Base-by-base conservation (phyloP, 2,329 filamentous ascomycete species). In the Chaetomiaceae sp. region DNA sequence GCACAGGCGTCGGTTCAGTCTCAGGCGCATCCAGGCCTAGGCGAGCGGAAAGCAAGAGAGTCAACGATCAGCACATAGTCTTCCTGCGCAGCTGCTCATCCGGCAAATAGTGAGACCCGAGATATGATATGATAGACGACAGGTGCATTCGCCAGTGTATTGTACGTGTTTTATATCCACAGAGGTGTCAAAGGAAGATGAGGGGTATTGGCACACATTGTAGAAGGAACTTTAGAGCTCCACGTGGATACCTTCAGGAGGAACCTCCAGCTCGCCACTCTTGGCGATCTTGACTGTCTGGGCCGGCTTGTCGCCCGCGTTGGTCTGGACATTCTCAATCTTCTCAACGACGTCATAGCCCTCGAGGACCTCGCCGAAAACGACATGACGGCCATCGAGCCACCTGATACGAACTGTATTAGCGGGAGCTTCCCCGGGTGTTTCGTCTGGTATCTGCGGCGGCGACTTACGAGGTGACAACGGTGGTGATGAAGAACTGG, bases 401-500 rank as follows among this genome's bases (percentile, higher is more conserved):
- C 89, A 92, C 55, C 83, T 86, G 56, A 21, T 9, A 33, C 6
- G 31, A 4, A 7, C 12, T 17, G 33, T 60, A 46, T 53, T 38
- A 53, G 51, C 27, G 41, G 23, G 12, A 9, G 5, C 17, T 5
- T 10, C 16, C 10, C 30, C n/a, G n/a, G 30, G 10, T 13, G 9
- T 12, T 33, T 33, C 14, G 7, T 8, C 30, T 33, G 10, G 12
- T 33, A 5, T 13, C 2, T 33, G 30, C 1, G 25, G 25, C 25
- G 31, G 42, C n/a, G 12, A 65, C 78, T 73, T 77, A 85, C 83
- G 79, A 79, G 64, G 88, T 92, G 64, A 89, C 68, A 65, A 83
- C 85, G 61, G 87, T 92, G 65, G 89, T 93, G 69, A 93, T 91
- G 79, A 93, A 93, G 78, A 93, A 93, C 69, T 93, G 88, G 53